Conservation (phyloP, 2,329 filamentous ascomycete species). For the Curvularia lunata region DNA sequence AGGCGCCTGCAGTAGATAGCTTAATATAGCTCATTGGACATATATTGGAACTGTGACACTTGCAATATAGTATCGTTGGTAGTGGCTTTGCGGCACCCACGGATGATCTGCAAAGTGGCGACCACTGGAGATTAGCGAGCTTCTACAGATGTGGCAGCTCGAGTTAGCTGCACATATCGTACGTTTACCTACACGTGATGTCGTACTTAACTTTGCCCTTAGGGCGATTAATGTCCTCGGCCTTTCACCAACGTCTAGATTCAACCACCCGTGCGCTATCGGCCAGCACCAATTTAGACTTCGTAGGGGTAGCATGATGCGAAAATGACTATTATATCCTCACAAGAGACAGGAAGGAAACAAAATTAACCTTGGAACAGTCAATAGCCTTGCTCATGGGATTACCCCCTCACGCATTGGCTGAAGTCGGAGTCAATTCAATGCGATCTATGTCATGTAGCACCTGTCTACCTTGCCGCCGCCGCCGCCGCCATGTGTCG, state of each 20-base stretch:
- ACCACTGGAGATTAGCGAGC: not conserved
- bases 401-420: not conserved
- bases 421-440: constrained; percentile 3
- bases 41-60: constrained; percentile 3
- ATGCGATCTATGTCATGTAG: constrained; percentile 13
- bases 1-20: not conserved
- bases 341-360: not conserved
- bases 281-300: not conserved
- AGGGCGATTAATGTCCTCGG: not conserved
- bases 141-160: not conserved
- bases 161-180: not conserved
- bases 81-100: not conserved
- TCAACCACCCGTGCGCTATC: not conserved
- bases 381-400: not conserved
- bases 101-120: constrained; percentile 4
- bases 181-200: not conserved
- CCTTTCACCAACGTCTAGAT: not conserved
- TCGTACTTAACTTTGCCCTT: not conserved
- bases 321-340: not conserved
- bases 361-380: not conserved
- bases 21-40: not conserved
- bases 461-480: not conserved
- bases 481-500: no score
- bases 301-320: not conserved
- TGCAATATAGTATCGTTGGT: constrained; percentile 9